Conservation (phyloP, 768 basidiomycete species). For the Boletellus ananas region DNA sequence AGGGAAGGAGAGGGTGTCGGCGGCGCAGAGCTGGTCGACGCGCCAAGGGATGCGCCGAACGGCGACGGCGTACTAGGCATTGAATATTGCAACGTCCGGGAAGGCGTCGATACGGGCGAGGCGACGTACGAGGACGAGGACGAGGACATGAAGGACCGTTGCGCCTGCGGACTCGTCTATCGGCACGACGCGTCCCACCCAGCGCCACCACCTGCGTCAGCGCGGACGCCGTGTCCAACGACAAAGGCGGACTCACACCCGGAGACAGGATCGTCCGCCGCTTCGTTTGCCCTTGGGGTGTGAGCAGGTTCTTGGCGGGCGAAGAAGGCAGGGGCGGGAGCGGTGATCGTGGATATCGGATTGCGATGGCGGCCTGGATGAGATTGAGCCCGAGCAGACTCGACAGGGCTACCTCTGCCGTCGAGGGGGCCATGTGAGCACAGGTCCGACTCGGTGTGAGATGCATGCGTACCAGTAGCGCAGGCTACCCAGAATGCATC, state of each 20-base stretch:
- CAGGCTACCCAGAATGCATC: constrained; percentile 23
- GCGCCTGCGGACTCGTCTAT: constrained; percentile 26
- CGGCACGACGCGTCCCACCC: neutral
- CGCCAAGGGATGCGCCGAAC: constrained; percentile 32
- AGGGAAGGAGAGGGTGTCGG: constrained; percentile 38
- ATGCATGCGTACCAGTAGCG: constrained; percentile 26
- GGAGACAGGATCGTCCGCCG: constrained; percentile 24
- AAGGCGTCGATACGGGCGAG: constrained; percentile 31
- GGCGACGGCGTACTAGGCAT: constrained; percentile 40
- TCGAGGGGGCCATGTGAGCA: neutral
- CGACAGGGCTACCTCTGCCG: constrained; percentile 29
- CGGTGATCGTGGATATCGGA: constrained; percentile 34
- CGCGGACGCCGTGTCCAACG: neutral
- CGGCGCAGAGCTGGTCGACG: constrained; percentile 26
- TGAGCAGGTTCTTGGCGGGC: constrained; percentile 19
- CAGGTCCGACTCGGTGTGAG: neutral
- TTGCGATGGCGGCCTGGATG: constrained; percentile 34
- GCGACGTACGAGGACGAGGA: constrained; percentile 30
- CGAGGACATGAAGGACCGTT: constrained; percentile 22
- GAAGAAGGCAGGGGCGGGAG: constrained; percentile 25
- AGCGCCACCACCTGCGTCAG: neutral
- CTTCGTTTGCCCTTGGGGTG: constrained; percentile 27
- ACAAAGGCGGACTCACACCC: constrained; percentile 9
- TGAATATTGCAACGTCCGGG: constrained; percentile 32
- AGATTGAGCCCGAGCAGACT: constrained; percentile 33